phyloP scores from a whole-genome alignment of 306 rosid species.

The Gleditsia sinensis region DNA sequence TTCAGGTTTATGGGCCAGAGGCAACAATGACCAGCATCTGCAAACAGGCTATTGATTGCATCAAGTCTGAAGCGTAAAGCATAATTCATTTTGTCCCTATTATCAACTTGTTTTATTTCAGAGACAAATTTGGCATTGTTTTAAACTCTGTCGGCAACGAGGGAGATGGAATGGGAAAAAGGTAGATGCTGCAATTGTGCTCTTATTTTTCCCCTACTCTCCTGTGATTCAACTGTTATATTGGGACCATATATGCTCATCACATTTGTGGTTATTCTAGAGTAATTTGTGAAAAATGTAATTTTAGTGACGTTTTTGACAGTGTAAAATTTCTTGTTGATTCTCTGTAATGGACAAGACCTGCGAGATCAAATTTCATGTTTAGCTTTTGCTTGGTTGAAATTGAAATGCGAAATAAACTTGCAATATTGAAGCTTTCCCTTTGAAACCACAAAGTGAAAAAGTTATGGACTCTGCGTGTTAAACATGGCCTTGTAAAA shows the following conservation, averaged over 20 bases:
- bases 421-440: background rate
- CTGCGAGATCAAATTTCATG: background rate
- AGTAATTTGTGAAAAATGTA: conserved; percentile 3
- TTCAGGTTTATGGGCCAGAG: conserved; percentile 87
- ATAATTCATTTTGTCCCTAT: background rate
- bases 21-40: conserved; percentile 90
- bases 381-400: background rate
- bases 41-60: conserved; percentile 86
- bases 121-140: conserved; percentile 14
- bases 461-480: background rate
- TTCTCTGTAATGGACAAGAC: background rate
- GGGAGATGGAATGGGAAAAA: conserved; percentile 11
- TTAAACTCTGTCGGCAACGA: background rate
- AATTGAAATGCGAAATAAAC: background rate
- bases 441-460: background rate
- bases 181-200: conserved; percentile 3
- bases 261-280: background rate
- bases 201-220: background rate
- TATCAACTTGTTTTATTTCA: background rate
- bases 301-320: conserved; percentile 6
- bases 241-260: conserved; percentile 8
- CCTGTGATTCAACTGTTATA: conserved; percentile 1
- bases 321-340: background rate
- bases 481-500: background rate
- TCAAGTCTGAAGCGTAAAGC: conserved; percentile 52